Percentiles rank a stretch among this genome's conserved stretches.
phyloP scores from a whole-genome alignment of 2,329 filamentous ascomycete species.

The Colletotrichum godetiae region DNA sequence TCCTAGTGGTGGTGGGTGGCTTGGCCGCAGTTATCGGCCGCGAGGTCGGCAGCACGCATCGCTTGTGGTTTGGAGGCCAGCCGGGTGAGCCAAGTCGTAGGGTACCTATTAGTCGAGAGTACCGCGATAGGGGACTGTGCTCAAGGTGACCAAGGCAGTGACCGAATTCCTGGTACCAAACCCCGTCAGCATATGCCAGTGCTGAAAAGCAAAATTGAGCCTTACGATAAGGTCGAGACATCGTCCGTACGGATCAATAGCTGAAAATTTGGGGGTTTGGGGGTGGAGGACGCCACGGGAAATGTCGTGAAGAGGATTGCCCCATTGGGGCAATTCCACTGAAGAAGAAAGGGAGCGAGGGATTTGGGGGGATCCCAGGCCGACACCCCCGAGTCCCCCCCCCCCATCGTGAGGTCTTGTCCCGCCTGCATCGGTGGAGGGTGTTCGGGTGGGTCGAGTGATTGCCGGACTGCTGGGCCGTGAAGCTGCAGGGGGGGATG shows the following conservation, averaged over 20 bases:
- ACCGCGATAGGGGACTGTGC: no score
- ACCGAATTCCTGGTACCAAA: not conserved
- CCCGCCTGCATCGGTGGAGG: constrained; percentile 30
- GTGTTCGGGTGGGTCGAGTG: constrained; percentile 11
- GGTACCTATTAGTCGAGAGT: no score
- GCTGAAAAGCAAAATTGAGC: not conserved
- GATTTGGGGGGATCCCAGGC: constrained; percentile 10
- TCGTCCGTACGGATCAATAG: not conserved
- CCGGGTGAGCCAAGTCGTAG: not conserved
- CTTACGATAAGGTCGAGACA: constrained; percentile 29
- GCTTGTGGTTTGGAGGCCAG: not conserved
- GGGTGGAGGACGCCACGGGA: constrained; percentile 7
- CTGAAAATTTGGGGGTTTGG: not conserved
- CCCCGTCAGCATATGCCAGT: not conserved
- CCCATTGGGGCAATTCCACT: constrained; percentile 22
- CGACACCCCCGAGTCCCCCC: constrained; percentile 6
- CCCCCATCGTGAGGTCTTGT: constrained; percentile 25
- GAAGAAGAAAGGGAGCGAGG: constrained; percentile 8
- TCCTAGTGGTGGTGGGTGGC: not conserved
- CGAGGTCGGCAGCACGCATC: not conserved
- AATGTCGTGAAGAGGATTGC: constrained; percentile 30
- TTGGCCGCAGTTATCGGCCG: not conserved
- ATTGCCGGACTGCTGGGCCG: constrained; percentile 35
- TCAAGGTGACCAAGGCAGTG: not conserved
- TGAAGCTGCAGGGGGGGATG: constrained; percentile 12